A percentile compares a stretch with the other conserved stretches of the same genome.
Evolutionary conservation across 2,329 filamentous ascomycete species (phyloP).

Genomic region (Fulvia fulva): DNA sequence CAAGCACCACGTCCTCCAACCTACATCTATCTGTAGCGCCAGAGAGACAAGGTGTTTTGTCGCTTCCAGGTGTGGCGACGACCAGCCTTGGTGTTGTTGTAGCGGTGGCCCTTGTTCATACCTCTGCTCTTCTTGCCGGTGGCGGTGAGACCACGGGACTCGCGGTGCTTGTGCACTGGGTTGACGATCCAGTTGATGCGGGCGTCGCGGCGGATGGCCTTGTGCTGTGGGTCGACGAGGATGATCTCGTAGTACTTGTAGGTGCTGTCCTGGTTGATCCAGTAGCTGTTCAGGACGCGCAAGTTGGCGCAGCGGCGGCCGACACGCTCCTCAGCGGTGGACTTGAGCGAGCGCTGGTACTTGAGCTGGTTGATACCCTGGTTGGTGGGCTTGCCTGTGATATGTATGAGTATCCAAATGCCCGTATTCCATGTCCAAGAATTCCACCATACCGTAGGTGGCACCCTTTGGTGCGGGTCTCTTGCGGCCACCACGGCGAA

Average conservation of each 20-base stretch:
- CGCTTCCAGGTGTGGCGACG: conserved; percentile 99
- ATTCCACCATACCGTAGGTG: conserved; percentile 76
- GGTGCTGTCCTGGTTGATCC: conserved; percentile 99
- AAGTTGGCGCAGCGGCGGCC: conserved; percentile 98
- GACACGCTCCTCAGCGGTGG: conserved; percentile 99
- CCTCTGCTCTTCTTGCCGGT: conserved; percentile 99
- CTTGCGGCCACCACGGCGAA: conserved; percentile 99
- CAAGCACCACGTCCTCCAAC: conserved; percentile 10
- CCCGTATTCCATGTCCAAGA: conserved; percentile 1
- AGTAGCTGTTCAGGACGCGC: conserved; percentile 99
- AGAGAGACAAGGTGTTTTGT: conserved; percentile 98
- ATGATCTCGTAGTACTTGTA: conserved; percentile 99
- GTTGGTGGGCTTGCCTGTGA: conserved; percentile 98
- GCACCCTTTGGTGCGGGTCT: conserved; percentile 93
- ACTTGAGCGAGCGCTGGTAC: conserved; percentile 98
- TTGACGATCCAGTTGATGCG: conserved; percentile 99
- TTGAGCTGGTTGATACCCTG: conserved; percentile 99
- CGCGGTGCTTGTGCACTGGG: conserved; percentile 99
- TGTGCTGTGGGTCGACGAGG: conserved; percentile 99
- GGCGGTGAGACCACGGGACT: conserved; percentile 91
- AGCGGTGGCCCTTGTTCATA: conserved; percentile 98
- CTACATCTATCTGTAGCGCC: conserved; percentile 81
- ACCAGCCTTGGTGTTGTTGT: conserved; percentile 96
- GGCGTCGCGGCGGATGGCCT: conserved; percentile 97
- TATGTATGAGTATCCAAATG: conserved; percentile 25